Conservation (phyloP, 2,329 filamentous ascomycete species). For the Capronia coronata region DNA sequence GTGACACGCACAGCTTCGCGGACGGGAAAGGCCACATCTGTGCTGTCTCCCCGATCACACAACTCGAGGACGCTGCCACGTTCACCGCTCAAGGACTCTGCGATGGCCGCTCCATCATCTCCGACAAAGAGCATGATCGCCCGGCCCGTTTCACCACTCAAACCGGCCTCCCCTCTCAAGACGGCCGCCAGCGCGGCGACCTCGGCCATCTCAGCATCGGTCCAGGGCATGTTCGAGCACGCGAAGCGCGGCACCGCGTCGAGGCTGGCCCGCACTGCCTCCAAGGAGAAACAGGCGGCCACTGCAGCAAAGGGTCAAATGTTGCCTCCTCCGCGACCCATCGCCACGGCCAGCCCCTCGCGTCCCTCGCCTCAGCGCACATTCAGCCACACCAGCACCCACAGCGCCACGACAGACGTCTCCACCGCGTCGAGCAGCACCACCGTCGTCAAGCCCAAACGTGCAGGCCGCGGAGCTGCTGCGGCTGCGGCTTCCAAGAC, state of each 20-base stretch:
- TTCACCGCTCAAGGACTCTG: constrained; percentile 45
- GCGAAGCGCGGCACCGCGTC: constrained; percentile 25
- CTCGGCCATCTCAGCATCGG: constrained; percentile 23
- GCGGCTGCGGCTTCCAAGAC: constrained; percentile 10
- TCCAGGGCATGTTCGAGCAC: constrained; percentile 26
- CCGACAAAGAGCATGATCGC: constrained; percentile 44
- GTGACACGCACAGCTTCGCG: constrained; percentile 35
- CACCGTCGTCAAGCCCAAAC: constrained; percentile 25
- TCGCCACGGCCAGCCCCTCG: constrained; percentile 7
- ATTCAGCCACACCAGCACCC: constrained; percentile 22
- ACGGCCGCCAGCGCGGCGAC: constrained; percentile 32
- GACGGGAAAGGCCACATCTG: constrained; percentile 44
- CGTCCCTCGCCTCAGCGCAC: constrained; percentile 20
- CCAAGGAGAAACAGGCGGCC: constrained; percentile 23
- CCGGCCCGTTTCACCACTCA: constrained; percentile 39
- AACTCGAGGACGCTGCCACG: constrained; percentile 66
- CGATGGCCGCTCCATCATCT: constrained; percentile 33
- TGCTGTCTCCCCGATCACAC: constrained; percentile 75
- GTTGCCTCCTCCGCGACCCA: constrained; percentile 26
- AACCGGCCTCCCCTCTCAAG: constrained; percentile 52
- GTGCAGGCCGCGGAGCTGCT: constrained; percentile 14
- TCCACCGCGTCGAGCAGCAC: constrained; percentile 21
- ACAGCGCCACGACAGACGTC: constrained; percentile 19
- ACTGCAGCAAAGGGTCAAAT: constrained; percentile 20
- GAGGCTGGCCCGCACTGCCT: constrained; percentile 24